Percentiles rank a stretch among this genome's conserved stretches.
phyloP scores from a whole-genome alignment of 139 green algal genomes.

The Nannochloris sp. region DNA sequence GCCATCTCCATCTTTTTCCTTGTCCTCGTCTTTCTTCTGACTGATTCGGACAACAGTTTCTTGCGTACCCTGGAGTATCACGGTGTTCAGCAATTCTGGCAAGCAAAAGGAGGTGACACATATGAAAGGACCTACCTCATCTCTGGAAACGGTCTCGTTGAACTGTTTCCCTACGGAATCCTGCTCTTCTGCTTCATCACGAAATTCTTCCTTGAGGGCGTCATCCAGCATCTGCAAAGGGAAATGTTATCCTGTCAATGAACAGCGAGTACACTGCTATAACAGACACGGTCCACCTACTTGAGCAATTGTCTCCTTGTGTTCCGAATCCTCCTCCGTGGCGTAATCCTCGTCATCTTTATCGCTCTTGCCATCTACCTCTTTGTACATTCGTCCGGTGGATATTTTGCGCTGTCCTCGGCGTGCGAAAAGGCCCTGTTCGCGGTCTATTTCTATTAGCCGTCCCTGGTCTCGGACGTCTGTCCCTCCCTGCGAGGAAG shows the following conservation, averaged over 20 bases:
- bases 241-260: background rate
- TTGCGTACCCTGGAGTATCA: conserved; percentile 27
- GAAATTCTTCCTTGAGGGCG: conserved; percentile 58
- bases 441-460: no score
- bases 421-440: background rate
- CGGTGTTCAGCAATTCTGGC: no score
- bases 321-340: background rate
- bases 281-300: conserved; percentile 1
- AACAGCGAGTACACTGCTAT: background rate
- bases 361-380: background rate
- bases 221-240: conserved; percentile 42
- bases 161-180: conserved; percentile 42
- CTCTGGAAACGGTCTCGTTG: conserved; percentile 39
- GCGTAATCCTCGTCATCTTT: background rate
- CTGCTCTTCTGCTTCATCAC: conserved; percentile 33
- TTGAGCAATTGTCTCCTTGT: conserved; percentile 29
- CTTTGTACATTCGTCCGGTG: background rate
- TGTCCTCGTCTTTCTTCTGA: conserved; percentile 30
- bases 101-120: no score
- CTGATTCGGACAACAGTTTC: conserved; percentile 59
- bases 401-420: background rate
- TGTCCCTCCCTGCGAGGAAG: no score
- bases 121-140: conserved; percentile 7
- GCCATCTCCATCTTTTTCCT: conserved; percentile 1
- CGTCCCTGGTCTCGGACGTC: no score